Conservation (phyloP, 2,329 filamentous ascomycete species). For the Colletotrichum liaoningense region DNA sequence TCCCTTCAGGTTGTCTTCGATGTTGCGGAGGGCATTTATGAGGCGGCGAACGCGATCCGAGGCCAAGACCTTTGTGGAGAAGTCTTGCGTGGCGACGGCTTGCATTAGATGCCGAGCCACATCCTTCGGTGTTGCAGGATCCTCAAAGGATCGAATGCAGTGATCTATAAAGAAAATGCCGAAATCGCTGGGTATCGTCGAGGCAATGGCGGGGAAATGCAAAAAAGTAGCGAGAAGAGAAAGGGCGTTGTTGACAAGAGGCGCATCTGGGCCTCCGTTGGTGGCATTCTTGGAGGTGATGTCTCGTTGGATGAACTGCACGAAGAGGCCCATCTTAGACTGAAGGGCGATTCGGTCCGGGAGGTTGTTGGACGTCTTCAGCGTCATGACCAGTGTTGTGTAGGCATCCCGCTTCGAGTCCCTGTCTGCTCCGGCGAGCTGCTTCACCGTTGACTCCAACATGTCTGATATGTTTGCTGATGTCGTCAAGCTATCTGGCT, state of each 20-base stretch:
- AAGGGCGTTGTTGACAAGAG: constrained; percentile 81
- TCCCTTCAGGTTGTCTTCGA: constrained; percentile 80
- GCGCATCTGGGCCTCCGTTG: constrained; percentile 68
- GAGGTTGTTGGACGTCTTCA: constrained; percentile 85
- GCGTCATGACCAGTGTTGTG: constrained; percentile 77
- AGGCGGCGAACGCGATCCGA: constrained; percentile 76
- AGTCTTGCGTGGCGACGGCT: constrained; percentile 83
- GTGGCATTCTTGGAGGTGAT: constrained; percentile 70
- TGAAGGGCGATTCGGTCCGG: constrained; percentile 79
- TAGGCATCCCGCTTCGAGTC: constrained; percentile 87
- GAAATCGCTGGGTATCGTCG: constrained; percentile 81
- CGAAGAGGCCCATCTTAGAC: constrained; percentile 80
- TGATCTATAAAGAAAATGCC: constrained; percentile 84
- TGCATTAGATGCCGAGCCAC: constrained; percentile 84
- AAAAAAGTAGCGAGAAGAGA: constrained; percentile 83
- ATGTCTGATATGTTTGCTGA: constrained; percentile 77
- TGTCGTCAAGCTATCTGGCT: constrained; percentile 49
- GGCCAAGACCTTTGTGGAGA: constrained; percentile 80
- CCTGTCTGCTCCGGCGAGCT: constrained; percentile 80
- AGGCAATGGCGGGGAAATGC: constrained; percentile 77
- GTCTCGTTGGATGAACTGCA: constrained; percentile 87
- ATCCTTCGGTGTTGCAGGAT: constrained; percentile 77
- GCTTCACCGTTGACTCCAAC: constrained; percentile 85
- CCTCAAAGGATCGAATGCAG: constrained; percentile 78
- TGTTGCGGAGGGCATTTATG: constrained; percentile 75